Evolutionary conservation across 805 yeast species (phyloP), one percentile per base, ranked within the genome.

Genomic region (Sugiyamaella floridensis): DNA sequence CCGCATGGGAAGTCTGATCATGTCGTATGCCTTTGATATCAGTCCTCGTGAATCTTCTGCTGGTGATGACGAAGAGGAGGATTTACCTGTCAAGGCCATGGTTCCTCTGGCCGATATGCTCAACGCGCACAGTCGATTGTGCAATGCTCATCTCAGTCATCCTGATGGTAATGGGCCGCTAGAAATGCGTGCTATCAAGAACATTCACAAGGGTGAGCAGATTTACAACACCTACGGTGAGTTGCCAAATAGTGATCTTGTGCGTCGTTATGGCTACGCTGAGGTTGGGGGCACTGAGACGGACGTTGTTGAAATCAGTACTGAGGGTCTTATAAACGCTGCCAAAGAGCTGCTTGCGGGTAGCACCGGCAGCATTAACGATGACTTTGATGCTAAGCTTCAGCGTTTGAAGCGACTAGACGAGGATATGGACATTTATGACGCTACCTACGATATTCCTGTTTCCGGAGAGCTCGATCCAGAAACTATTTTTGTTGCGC

Each of bases 21-120:
- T 89, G 88, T 79, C 97, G 0, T 92, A 92, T 62, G 86, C 96
- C 0, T 92, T 93, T 68, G 99, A 93, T 65, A 86, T 88, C 12
- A 85, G 79, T 12, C 56, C 53, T 15, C 34, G 42, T 4, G 55
- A 52, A 15, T 62, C 58, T 34, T 57, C 55, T 14, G 57, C 48
- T 34, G 29, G 48, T 4, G 61, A 56, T 7, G 72, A 65, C 1
- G 62, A 61, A 1, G 70, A 63, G 1, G 74, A 64, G 19, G 73
- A 65, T 40, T 63, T 56, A 2, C 71, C 71, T 4, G 71, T 76
- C 58, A 90, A 90, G 65, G 84, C 95, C 0, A 85, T 93, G 96
- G 89, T 90, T 2, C 96, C 98, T 0, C 71, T 89, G 45, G 98
- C 98, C 0, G 99, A 92, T 64, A 82, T 88, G 19, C 71, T 93